Conservation (phyloP, 1,284 basidiomycete genomes). For the Testicularia cyperi region DNA sequence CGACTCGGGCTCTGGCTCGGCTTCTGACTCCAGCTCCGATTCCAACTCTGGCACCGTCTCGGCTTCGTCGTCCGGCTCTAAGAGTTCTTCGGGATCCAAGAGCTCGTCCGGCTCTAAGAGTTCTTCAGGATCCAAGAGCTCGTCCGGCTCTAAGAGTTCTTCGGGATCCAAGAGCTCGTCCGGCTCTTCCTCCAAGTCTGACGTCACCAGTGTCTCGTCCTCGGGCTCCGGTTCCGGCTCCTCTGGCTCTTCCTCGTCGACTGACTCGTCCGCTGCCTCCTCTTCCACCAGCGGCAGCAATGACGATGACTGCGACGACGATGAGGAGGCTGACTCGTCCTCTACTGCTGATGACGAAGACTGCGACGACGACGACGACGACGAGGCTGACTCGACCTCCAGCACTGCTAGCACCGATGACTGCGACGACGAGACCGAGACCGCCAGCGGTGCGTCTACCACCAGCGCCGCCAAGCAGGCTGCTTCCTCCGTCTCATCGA, state of each 20-base stretch:
- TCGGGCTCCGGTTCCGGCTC: slow-evolving; percentile 1
- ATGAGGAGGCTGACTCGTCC: neutral
- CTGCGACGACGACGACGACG: slow-evolving; percentile 4
- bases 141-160: too few species aligned
- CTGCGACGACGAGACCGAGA: slow-evolving; percentile 16
- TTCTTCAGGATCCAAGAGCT: too few species aligned
- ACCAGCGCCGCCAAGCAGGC: slow-evolving; percentile 4
- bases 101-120: too few species aligned
- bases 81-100: too few species aligned
- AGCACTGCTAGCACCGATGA: slow-evolving; percentile 2
- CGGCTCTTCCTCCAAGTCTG: too few species aligned
- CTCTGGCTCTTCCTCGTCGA: slow-evolving; percentile 3
- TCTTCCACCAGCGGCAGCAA: slow-evolving; percentile 10
- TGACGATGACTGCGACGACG: slow-evolving; percentile 27
- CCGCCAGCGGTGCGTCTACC: slow-evolving; percentile 3
- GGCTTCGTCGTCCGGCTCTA: slow-evolving; percentile 9
- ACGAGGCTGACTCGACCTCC: neutral
- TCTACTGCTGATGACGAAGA: slow-evolving; percentile 4
- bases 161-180: too few species aligned
- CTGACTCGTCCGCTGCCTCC: slow-evolving; percentile 6
- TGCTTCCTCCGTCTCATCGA: slow-evolving; percentile 2
- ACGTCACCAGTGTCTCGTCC: slow-evolving; percentile 1
- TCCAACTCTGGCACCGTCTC: slow-evolving; percentile 8
- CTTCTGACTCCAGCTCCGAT: slow-evolving; percentile 2
- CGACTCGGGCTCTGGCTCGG: slow-evolving; percentile 3